A percentile compares a stretch with the other conserved stretches of the same genome.
Conservation (phyloP, 169 alveolate species). For the Plasmodium relictum region DNA sequence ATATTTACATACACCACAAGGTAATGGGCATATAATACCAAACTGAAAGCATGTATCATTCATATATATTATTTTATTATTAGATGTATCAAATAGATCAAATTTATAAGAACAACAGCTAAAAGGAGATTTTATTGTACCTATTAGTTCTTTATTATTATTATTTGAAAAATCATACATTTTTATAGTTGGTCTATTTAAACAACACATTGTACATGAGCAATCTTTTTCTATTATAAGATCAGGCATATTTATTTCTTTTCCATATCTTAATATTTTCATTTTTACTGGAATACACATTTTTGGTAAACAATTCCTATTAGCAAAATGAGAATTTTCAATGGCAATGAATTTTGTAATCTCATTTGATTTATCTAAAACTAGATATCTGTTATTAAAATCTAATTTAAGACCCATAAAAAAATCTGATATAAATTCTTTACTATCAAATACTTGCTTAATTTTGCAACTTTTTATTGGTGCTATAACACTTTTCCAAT, state of each 20-base stretch:
- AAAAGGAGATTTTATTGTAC: conserved; percentile 53
- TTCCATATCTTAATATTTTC: conserved; percentile 65
- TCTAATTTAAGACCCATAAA: conserved; percentile 40
- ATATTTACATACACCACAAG: conserved; percentile 62
- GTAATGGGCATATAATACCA: conserved; percentile 52
- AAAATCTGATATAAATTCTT: conserved; percentile 71
- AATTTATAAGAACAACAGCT: conserved; percentile 69
- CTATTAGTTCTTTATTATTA: conserved; percentile 65
- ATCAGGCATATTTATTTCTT: conserved; percentile 51
- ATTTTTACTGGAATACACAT: conserved; percentile 65
- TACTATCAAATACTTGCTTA: conserved; percentile 61
- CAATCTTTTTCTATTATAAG: conserved; percentile 65
- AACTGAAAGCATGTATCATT: conserved; percentile 73
- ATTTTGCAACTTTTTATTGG: conserved; percentile 64
- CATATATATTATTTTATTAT: conserved; percentile 59
- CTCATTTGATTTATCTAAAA: conserved; percentile 45
- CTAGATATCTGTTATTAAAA: conserved; percentile 50
- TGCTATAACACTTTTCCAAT: conserved; percentile 53
- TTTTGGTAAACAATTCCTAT: conserved; percentile 69
- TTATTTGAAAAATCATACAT: conserved; percentile 73
- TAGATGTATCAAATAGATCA: conserved; percentile 69
- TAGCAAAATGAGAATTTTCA: conserved; percentile 38
- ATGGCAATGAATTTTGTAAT: conserved; percentile 43
- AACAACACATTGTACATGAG: conserved; percentile 43
- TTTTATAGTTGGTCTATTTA: conserved; percentile 68